Base-by-base conservation (phyloP, 805 yeast genomes). In the Candida chauliodis region DNA sequence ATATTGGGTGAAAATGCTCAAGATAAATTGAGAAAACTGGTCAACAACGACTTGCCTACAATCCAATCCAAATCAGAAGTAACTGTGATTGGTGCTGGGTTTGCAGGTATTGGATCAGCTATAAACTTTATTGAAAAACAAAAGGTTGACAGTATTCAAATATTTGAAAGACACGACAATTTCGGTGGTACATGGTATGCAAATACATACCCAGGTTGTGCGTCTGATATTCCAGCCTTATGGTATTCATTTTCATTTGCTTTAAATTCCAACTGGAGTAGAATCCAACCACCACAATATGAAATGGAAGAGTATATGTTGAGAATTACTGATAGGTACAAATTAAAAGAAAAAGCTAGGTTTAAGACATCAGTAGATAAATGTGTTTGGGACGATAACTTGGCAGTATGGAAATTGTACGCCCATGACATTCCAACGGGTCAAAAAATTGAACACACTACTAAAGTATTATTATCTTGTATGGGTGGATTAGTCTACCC, bases 131-230 rank as follows among this genome's bases (percentile, higher is more conserved):
- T 52, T 32, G 50, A 57, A 26, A 47, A 56, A 17, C 46, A 59
- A 41, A 51, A 56, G 13, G 55, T 50, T 19, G 46, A 54, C 8
- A 68, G 61, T 43, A 58, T 59, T 37, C 24, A 19, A 5, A 51
- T 67, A 10, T 63, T 67, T 37, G 73, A 67, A 39, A 63, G 62
- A 40, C 70, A 65, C 42, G 53, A 51, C 34, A 48, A 59, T 30
- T 62, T 63, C 45, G 71, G 73, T 13, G 71, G 73, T 10, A 66
- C 71, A 16, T 67, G 73, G 73, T 66, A 59, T 49, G 71, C 71
- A 14, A 67, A 67, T 44, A 62, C 71, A 4, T 67, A 66, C 41
- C 73, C 73, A 2, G 71, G 71, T 1, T 63, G 71, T 46, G 71
- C 71, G n/a, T 56, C 62, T 16, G 73, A 67, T 49, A 63, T 67